phyloP scores from a whole-genome alignment of 164 flowering plant species.

The Litsea cubeba region DNA sequence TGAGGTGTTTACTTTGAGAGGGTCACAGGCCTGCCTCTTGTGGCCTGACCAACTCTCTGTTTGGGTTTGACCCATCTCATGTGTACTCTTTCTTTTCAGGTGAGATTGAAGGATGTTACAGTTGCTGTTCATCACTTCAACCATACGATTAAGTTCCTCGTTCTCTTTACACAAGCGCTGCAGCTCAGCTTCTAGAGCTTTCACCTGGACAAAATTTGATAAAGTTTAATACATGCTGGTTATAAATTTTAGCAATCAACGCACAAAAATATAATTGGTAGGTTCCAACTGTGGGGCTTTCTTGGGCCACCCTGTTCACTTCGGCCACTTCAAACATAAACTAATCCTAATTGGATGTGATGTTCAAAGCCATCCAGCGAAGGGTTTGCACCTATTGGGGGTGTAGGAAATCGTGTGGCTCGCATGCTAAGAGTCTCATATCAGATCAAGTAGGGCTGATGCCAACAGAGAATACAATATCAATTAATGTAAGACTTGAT shows the following conservation, averaged over 20 bases:
- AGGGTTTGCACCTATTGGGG: not conserved
- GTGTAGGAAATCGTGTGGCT: too few species aligned
- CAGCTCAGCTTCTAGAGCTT: slow-evolving; percentile 21
- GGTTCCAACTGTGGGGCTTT: too few species aligned
- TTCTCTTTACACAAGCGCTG: slow-evolving; percentile 28
- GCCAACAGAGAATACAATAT: too few species aligned
- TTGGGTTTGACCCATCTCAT: not conserved
- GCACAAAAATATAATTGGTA: too few species aligned
- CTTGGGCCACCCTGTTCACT: too few species aligned
- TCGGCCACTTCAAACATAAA: not conserved
- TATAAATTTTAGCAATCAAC: too few species aligned
- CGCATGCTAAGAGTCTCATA: too few species aligned
- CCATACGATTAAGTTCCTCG: slow-evolving; percentile 19
- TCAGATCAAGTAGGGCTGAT: too few species aligned
- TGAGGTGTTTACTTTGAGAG: slow-evolving; percentile 10
- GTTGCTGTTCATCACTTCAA: slow-evolving; percentile 21
- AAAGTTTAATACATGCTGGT: not conserved
- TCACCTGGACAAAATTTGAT: slow-evolving; percentile 13
- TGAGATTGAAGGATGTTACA: slow-evolving; percentile 21
- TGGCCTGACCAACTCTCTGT: slow-evolving; percentile 4
- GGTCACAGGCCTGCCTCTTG: slow-evolving; percentile 17
- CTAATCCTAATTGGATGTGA: not conserved
- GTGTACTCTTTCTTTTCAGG: slow-evolving; percentile 5
- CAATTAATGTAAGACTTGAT: too few species aligned
- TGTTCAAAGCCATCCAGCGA: not conserved